A percentile compares a stretch with the other conserved stretches of the same genome.
Conservation (phyloP, 495 filamentous ascomycete genomes). For the Xylaria curta region DNA sequence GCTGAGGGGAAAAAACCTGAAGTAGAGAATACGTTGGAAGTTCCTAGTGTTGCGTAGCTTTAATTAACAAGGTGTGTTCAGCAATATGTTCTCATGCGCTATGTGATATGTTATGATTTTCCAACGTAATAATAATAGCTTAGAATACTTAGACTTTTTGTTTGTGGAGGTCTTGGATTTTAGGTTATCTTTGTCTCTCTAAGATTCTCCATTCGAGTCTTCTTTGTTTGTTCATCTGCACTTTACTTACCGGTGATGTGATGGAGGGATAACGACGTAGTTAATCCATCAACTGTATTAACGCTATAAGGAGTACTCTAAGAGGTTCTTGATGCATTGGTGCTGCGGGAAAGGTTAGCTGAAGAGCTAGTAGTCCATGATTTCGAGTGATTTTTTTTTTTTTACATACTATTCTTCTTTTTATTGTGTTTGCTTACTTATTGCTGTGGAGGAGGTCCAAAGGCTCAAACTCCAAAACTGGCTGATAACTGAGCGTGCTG, state of each 20-base stretch:
- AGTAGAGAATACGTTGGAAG: not conserved
- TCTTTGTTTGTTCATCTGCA: not conserved
- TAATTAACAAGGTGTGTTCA: slow-evolving; percentile 7
- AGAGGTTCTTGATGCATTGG: slow-evolving; percentile 51
- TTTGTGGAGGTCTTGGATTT: not conserved
- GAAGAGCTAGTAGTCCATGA: not conserved
- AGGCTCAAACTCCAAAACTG: not conserved
- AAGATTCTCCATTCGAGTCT: not conserved
- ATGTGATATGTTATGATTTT: not conserved
- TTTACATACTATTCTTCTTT: no score
- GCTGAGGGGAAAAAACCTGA: not conserved
- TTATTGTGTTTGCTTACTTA: no score
- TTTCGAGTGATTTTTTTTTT: not conserved
- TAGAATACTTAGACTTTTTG: not conserved
- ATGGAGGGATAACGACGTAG: no score
- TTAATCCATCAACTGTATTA: no score
- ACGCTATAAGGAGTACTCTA: no score
- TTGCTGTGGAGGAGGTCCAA: no score
- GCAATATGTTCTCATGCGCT: not conserved
- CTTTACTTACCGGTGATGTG: not conserved
- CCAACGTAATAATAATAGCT: not conserved
- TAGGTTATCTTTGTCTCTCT: not conserved
- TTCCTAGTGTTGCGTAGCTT: slow-evolving; percentile 3
- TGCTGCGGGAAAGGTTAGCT: slow-evolving; percentile 47
- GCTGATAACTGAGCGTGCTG: not conserved